Evolutionary conservation across 306 rosid species (phyloP).

Genomic region (Spatholobus suberectus): DNA sequence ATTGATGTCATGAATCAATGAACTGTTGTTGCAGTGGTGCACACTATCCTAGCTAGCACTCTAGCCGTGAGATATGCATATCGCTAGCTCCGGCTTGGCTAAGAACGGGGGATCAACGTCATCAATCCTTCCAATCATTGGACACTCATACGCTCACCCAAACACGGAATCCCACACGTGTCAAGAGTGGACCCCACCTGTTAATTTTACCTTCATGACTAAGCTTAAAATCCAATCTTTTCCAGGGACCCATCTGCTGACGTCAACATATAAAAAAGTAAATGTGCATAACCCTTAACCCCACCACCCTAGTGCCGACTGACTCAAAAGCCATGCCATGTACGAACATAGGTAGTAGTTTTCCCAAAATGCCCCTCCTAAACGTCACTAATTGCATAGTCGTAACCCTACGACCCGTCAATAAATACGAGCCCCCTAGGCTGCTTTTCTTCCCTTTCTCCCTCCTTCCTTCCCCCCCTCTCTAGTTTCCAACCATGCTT

Average conservation of each 20-base stretch:
- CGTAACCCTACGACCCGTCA: background rate
- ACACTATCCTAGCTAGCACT: background rate
- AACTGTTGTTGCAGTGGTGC: constrained; percentile 37
- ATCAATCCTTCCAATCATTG: constrained; percentile 43
- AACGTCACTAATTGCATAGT: background rate
- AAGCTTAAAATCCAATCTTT: constrained; percentile 55
- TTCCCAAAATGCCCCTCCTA: constrained; percentile 49
- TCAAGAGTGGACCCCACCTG: constrained; percentile 34
- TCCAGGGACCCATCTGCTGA: constrained; percentile 49
- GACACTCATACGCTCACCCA: constrained; percentile 18
- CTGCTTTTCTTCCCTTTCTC: constrained; percentile 87
- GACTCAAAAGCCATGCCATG: constrained; percentile 78
- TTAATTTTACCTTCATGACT: constrained; percentile 59
- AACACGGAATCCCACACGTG: constrained; percentile 13
- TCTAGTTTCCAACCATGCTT: constrained; percentile 56
- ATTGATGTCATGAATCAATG: constrained; percentile 39
- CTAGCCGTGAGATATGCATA: too few species aligned
- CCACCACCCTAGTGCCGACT: constrained; percentile 61
- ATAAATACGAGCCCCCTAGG: constrained; percentile 62
- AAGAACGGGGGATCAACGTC: constrained; percentile 17
- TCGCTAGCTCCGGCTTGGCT: background rate
- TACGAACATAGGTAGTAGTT: background rate
- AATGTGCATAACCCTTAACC: constrained; percentile 28
- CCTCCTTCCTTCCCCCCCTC: constrained; percentile 54
- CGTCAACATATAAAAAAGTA: constrained; percentile 46